phyloP scores from a whole-genome alignment of 805 yeast genomes.

The Saccharomycopsis fermentans region DNA sequence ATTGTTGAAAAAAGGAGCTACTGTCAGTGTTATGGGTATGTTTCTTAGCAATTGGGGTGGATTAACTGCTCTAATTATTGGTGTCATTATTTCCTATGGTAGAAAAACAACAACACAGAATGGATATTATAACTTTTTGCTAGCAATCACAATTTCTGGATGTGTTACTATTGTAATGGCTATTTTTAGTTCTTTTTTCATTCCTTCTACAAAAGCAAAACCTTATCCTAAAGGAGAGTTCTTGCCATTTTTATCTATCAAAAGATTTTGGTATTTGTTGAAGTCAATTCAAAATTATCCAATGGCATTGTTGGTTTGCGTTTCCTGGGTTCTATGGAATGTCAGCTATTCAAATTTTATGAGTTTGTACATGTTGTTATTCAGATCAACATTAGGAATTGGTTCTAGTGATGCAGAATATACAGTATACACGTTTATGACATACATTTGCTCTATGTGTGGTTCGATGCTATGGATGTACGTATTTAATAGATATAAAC shows the following conservation, averaged over 20 bases:
- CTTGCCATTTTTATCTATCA: conserved; percentile 24
- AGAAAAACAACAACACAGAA: conserved; percentile 22
- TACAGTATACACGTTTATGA: conserved; percentile 31
- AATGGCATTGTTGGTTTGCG: conserved; percentile 28
- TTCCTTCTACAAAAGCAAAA: conserved; percentile 27
- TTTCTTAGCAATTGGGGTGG: conserved; percentile 31
- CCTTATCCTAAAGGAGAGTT: conserved; percentile 23
- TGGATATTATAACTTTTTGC: conserved; percentile 28
- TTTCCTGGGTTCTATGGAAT: conserved; percentile 37
- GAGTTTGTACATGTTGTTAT: conserved; percentile 28
- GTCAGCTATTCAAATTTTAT: conserved; percentile 28
- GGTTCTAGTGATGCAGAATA: conserved; percentile 31
- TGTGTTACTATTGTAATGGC: conserved; percentile 26
- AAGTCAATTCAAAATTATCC: conserved; percentile 25
- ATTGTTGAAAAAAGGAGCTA: conserved; percentile 17
- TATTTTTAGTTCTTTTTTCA: conserved; percentile 22
- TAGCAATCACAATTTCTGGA: conserved; percentile 33
- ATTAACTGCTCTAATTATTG: conserved; percentile 28
- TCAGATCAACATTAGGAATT: conserved; percentile 32
- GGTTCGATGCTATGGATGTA: conserved; percentile 33
- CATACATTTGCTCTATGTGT: conserved; percentile 26
- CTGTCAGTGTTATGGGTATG: conserved; percentile 31
- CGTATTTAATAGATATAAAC: conserved; percentile 23
- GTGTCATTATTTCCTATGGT: conserved; percentile 29
- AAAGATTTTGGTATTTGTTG: conserved; percentile 23